Evolutionary conservation across 495 filamentous ascomycete genomes (phyloP).

Genomic region (Tuber microsphaerosporum): DNA sequence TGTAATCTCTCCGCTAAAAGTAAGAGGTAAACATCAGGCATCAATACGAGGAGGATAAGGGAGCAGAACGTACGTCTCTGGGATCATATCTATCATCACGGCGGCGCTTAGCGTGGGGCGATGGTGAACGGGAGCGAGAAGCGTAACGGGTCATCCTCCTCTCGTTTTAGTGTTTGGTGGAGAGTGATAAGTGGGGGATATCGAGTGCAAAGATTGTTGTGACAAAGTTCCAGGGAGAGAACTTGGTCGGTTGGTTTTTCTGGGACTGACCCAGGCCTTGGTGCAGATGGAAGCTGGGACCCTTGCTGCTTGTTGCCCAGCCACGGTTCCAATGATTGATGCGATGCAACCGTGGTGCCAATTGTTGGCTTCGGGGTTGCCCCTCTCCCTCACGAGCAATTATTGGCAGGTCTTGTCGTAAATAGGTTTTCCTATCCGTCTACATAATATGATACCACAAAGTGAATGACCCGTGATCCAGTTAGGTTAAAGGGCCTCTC

Average conservation of each 20-base stretch:
- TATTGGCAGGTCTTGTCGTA: neutral
- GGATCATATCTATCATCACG: conserved; percentile 41
- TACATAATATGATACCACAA: no score
- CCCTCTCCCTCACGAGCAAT: neutral
- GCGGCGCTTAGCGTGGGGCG: conserved; percentile 34
- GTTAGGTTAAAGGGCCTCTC: neutral
- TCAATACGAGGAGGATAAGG: conserved; percentile 9
- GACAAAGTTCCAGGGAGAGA: neutral
- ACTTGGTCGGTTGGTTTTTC: neutral
- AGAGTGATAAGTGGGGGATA: neutral
- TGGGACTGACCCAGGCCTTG: neutral
- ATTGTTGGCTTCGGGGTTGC: no score
- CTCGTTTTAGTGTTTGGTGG: conserved; percentile 10
- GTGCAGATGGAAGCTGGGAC: neutral
- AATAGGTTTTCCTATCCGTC: neutral
- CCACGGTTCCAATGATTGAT: neutral
- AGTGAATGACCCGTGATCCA: neutral
- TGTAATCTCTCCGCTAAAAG: conserved; percentile 38
- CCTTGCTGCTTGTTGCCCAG: neutral
- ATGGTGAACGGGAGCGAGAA: conserved; percentile 40
- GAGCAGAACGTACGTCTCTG: conserved; percentile 27
- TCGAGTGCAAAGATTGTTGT: conserved; percentile 10
- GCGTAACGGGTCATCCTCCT: conserved; percentile 32
- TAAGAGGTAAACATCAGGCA: conserved; percentile 27
- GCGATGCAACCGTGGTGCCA: neutral